Evolutionary conservation across 768 basidiomycete species (phyloP), one percentile per base, ranked within the genome.

Genomic region (Podaxis sp.): DNA sequence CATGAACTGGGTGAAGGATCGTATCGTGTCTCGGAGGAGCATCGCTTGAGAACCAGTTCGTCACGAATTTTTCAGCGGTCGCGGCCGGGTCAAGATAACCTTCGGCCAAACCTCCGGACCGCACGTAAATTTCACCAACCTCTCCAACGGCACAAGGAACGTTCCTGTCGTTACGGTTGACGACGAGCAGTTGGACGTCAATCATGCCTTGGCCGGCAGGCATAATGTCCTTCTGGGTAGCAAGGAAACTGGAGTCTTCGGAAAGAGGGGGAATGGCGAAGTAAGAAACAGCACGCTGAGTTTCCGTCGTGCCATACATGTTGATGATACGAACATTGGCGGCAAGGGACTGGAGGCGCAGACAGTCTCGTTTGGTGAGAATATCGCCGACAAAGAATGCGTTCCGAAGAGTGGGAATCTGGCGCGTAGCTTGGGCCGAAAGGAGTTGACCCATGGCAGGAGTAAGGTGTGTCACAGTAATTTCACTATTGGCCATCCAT

Each of bases 371-470:
- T 74, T 98, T 99, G 62, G 97, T 98, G 58, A 99, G 86, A 46
- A 98, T 87, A 70, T 99, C 97, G n/a, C 97, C 97, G 48, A 99
- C 97, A 71, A 99, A 98, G 80, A 99, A 98, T 9, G 97, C 97
- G 68, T 90, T 93, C 38, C 74, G 77, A 21, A 99, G 86, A 5
- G 89, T 85, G 4, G 93, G 90, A 64, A 98, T 96, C 68, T 92
- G 90, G 64, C 91, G 88, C 0, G 95, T 93, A 3, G 80, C 80
- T 68, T 80, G 79, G 0, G 82, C 79, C 11, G 95, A 97, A 55
- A 99, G 87, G 6, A 99, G 88, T 70, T 99, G 97, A 62, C 97
- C 97, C 96, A 98, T 98, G 23, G 96, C 96, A 1, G 97, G 97
- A 0, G 97, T 99, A 25, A 99, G 82, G 73, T 99, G 97, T 1